Evolutionary conservation across 805 yeast species (phyloP), one percentile per base, ranked within the genome.

Genomic region (Metschnikowia picachoensis): DNA sequence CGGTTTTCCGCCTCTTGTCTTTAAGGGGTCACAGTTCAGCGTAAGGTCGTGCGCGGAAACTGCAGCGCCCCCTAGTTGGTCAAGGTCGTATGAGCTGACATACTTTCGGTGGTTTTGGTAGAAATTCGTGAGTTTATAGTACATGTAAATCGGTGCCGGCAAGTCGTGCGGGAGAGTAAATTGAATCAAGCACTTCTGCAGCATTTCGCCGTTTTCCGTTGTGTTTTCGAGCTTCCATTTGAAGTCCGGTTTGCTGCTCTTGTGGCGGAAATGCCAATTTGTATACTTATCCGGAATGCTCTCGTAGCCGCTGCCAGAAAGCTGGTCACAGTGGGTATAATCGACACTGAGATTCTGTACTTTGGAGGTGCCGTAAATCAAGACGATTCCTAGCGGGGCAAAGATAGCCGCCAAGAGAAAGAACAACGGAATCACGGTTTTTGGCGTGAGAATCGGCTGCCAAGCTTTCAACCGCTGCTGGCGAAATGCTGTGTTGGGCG

Each of bases 101-200:
- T 89, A 94, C 51, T 94, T 87, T 50, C 99, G 80, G 68, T 94
- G 99, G 64, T 94, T 94, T 65, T 94, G 98, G 65, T 76, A 90
- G 65, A 92, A 94, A 62, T 89, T 89, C 31, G 97, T 90, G 58
- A 94, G 72, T 55, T 83, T 82, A 69, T 94, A 94, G 68, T 88
- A 94, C 52, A 89, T 60, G 62, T 75, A 90, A 8, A 90, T 61
- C 3, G 95, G 88, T 2, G 83, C 78, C 35, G 80, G 74, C 62
- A 94, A 74, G 45, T 82, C 82, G 37, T 72, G 72, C 12, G 96
- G 95, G 27, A 89, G 63, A 35, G 79, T 78, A 67, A 94, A 92
- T 58, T 81, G 79, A 33, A 94, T 57, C 28, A 74, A 69, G 65
- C 99, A 92, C 2, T 70, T 70, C 15, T 61, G 61, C 10, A 65